A percentile compares a stretch with the other conserved stretches of the same genome.
phyloP scores from a whole-genome alignment of 352 stramenopile species.

The Globisporangium acanthophoron region DNA sequence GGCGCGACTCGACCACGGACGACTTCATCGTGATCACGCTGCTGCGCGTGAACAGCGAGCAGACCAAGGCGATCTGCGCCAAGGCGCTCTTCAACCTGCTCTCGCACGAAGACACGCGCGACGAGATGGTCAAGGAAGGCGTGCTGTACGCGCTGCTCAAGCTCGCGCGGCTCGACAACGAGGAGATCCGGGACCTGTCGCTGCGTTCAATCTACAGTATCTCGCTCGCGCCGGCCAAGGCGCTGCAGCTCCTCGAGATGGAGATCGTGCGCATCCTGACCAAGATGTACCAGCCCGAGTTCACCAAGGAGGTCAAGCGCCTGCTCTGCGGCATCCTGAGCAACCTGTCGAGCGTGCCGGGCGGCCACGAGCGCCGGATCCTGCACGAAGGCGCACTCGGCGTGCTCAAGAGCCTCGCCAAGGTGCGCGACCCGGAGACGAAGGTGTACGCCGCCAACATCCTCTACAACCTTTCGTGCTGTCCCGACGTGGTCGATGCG shows the following conservation, averaged over 20 bases:
- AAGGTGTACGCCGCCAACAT: slow-evolving; percentile 82
- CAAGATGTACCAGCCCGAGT: slow-evolving; percentile 74
- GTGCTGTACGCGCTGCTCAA: slow-evolving; percentile 85
- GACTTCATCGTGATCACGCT: slow-evolving; percentile 88
- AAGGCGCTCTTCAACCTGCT: slow-evolving; percentile 85
- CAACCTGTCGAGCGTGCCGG: slow-evolving; percentile 46
- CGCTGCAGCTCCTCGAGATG: slow-evolving; percentile 61
- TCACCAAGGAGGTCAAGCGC: slow-evolving; percentile 74
- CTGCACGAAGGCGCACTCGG: slow-evolving; percentile 54
- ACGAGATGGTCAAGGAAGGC: slow-evolving; percentile 68
- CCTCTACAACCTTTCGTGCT: slow-evolving; percentile 77
- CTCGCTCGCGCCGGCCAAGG: slow-evolving; percentile 42
- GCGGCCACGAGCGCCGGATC: slow-evolving; percentile 35
- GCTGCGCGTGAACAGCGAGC: slow-evolving; percentile 72
- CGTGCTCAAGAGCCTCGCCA: slow-evolving; percentile 66
- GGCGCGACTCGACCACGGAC: slow-evolving; percentile 61
- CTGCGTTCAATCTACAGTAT: slow-evolving; percentile 78
- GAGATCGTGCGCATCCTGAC: slow-evolving; percentile 71
- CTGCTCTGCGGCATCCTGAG: slow-evolving; percentile 71
- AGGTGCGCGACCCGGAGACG: slow-evolving; percentile 72
- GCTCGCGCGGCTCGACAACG: slow-evolving; percentile 68
- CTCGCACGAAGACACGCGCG: slow-evolving; percentile 66
- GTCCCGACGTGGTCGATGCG: slow-evolving; percentile 29
- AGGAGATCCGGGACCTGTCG: slow-evolving; percentile 66
- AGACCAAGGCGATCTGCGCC: slow-evolving; percentile 81